A percentile compares a stretch with the other conserved stretches of the same genome.
phyloP scores from a whole-genome alignment of 2,329 filamentous ascomycete species.

The Hypoxylon sp. region DNA sequence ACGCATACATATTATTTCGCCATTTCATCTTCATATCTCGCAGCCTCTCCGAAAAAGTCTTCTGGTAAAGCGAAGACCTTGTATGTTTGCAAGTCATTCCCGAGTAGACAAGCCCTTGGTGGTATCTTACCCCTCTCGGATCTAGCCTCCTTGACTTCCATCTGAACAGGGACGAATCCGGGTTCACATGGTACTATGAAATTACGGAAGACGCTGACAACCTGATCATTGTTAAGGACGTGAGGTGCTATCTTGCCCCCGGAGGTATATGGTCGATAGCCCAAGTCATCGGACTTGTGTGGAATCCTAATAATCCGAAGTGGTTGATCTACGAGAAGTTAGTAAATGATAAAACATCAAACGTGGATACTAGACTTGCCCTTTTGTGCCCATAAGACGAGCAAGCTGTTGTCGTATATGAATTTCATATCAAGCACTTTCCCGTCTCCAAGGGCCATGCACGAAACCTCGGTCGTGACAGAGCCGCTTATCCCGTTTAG shows the following conservation, averaged over 20 bases:
- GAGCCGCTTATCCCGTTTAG: slow-evolving; percentile 71
- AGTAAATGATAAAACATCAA: neutral
- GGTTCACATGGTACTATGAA: slow-evolving; percentile 51
- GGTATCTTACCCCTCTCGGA: slow-evolving; percentile 63
- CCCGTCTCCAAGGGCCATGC: slow-evolving; percentile 60
- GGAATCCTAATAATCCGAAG: slow-evolving; percentile 57
- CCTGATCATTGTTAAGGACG: slow-evolving; percentile 52
- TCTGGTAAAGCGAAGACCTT: slow-evolving; percentile 63
- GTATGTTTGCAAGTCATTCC: slow-evolving; percentile 63
- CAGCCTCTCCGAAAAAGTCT: slow-evolving; percentile 36
- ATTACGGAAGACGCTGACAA: slow-evolving; percentile 50
- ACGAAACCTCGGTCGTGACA: slow-evolving; percentile 57
- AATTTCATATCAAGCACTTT: slow-evolving; percentile 77
- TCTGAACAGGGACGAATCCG: slow-evolving; percentile 61
- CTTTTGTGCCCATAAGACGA: slow-evolving; percentile 68
- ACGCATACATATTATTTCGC: slow-evolving; percentile 5
- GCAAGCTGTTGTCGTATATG: slow-evolving; percentile 71
- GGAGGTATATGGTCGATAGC: slow-evolving; percentile 56
- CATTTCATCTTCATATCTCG: neutral
- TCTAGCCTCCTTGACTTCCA: slow-evolving; percentile 66
- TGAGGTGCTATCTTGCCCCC: slow-evolving; percentile 44
- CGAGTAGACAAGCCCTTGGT: slow-evolving; percentile 66
- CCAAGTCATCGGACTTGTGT: slow-evolving; percentile 55
- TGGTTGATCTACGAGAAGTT: slow-evolving; percentile 40
- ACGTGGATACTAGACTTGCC: slow-evolving; percentile 51